A percentile compares a stretch with the other conserved stretches of the same genome.
These are phyloP conservation scores for Blastocystis sp. DNA, from an alignment of 352 stramenopile genomes.

Conservation along the genomic window DNA sequence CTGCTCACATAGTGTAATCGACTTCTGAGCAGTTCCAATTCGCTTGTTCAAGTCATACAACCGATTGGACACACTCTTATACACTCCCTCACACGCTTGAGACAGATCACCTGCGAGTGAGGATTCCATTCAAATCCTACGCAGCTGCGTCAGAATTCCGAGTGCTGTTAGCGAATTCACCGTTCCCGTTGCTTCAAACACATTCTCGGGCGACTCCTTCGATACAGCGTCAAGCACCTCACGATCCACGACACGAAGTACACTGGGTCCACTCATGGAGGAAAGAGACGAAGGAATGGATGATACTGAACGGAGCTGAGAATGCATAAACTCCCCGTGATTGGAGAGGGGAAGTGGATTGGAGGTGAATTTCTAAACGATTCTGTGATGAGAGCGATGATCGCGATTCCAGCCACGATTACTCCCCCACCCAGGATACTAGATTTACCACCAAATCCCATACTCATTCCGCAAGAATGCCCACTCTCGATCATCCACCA, in stretches of 20 bases:
- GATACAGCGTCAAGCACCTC: conserved; percentile 11
- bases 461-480: no score
- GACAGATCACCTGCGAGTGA: background rate
- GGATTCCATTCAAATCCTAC: background rate
- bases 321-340: no score
- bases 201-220: conserved; percentile 1
- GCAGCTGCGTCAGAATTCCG: conserved; percentile 24
- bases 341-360: no score
- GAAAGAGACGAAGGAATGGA: no score
- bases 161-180: conserved; percentile 34
- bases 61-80: conserved; percentile 2
- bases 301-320: no score
- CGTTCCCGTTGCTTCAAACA: background rate
- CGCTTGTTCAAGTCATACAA: conserved; percentile 55
- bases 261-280: conserved; percentile 28
- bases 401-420: no score
- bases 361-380: no score
- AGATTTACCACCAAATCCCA: no score
- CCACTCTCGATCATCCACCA: no score
- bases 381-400: no score
- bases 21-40: conserved; percentile 52
- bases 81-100: conserved; percentile 16
- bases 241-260: conserved; percentile 37
- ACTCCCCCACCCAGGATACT: no score
- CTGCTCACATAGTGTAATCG: background rate